Percentiles rank a stretch among this genome's conserved stretches.
Conservation (phyloP, 2,329 filamentous ascomycete genomes). For the Cordyceps sp. region DNA sequence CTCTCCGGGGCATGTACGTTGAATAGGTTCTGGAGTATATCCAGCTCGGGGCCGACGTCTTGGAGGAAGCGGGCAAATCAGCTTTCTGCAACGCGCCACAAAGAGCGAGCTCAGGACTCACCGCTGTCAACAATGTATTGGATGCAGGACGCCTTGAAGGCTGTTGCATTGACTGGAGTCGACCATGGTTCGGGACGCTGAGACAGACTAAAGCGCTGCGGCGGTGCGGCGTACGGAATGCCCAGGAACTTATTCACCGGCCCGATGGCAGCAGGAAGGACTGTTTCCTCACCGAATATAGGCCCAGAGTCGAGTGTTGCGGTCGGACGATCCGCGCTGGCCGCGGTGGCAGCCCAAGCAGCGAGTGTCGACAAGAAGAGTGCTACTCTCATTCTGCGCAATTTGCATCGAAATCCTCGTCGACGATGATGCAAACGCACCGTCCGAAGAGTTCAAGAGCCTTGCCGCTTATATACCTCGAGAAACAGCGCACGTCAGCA, state of each 20-base stretch:
- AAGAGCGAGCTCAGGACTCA: constrained; percentile 6
- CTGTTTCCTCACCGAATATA: constrained; percentile 4
- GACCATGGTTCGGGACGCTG: constrained; percentile 6
- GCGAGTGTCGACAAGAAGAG: no score
- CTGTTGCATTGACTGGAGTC: constrained; percentile 1
- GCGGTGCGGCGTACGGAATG: constrained; percentile 7
- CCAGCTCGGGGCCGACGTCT: no score
- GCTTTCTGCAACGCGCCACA: no score
- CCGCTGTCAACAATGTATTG: constrained; percentile 6
- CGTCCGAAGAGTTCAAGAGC: no score
- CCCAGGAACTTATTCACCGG: constrained; percentile 8
- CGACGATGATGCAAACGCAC: no score
- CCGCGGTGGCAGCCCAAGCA: neutral
- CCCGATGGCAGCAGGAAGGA: constrained; percentile 4
- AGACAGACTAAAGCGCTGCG: constrained; percentile 6
- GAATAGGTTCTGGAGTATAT: constrained; percentile 8
- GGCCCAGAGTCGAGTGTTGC: constrained; percentile 6
- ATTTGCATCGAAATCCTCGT: no score
- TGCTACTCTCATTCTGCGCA: no score
- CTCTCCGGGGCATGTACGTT: constrained; percentile 7
- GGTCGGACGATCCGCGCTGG: constrained; percentile 1
- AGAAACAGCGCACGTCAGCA: no score
- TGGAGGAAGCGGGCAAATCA: no score
- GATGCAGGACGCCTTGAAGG: constrained; percentile 6
- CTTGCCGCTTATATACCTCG: no score